phyloP scores from a whole-genome alignment of 1,284 basidiomycete genomes.

The Sporisorium exsertum region DNA sequence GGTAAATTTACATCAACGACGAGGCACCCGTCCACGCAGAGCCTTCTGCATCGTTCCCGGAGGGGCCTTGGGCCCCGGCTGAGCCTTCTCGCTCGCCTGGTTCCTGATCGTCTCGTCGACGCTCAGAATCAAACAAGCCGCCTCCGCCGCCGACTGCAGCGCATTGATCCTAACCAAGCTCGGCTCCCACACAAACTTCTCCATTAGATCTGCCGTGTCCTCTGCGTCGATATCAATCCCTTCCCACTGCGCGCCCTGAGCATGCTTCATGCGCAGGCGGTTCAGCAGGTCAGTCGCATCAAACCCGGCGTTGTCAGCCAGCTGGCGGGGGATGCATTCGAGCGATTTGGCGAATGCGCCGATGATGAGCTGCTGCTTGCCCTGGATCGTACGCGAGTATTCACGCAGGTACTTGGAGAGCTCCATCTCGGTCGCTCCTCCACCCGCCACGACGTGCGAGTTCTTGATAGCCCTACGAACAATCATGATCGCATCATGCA shows the following conservation, averaged over 20 bases:
- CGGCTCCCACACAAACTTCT: constrained; percentile 97
- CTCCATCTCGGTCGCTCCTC: constrained; percentile 99
- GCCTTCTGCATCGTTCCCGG: constrained; percentile 67
- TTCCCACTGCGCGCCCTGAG: constrained; percentile 84
- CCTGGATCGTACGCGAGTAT: constrained; percentile 90
- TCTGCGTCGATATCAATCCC: constrained; percentile 96
- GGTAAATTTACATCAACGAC: constrained; percentile 23
- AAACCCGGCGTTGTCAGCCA: constrained; percentile 97
- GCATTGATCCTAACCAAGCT: constrained; percentile 95
- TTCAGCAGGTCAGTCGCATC: constrained; percentile 98
- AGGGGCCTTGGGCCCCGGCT: constrained; percentile 59
- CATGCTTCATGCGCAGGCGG: constrained; percentile 96
- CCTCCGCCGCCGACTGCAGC: constrained; percentile 92
- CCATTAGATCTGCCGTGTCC: constrained; percentile 90
- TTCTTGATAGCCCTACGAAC: constrained; percentile 97
- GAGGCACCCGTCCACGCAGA: constrained; percentile 52
- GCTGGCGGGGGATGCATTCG: constrained; percentile 96
- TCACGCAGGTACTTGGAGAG: constrained; percentile 91
- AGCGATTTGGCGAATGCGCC: constrained; percentile 96
- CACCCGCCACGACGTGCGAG: constrained; percentile 94
- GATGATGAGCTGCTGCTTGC: constrained; percentile 94
- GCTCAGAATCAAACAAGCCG: constrained; percentile 84
- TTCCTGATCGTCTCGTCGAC: constrained; percentile 68
- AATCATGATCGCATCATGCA: constrained; percentile 99
- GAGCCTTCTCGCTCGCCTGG: constrained; percentile 60